Base-by-base conservation (phyloP, 176 grass and related monocot genomes). In the Hordeum marinum region DNA sequence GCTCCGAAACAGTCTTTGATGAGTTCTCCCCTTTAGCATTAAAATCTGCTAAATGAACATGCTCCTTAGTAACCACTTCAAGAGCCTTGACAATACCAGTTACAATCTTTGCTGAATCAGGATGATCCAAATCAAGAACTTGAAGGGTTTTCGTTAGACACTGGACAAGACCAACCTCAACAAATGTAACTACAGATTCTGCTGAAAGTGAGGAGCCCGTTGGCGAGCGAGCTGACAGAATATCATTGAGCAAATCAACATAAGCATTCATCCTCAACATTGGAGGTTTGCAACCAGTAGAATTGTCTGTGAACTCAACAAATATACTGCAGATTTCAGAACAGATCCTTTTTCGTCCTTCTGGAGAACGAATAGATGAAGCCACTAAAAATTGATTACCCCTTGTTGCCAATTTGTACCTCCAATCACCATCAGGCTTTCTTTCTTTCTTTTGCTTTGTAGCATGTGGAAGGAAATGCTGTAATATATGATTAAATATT, bases 191-290 rank as follows among this genome's bases (percentile, higher is more conserved):
- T 27, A 94, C 88, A 59, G 91, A 94, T 87, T 99, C 96, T 76
- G 96, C 81, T 79, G 91, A 92, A 48, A 99, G 86, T 5, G 88
- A 91, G 70, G 96, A 91, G 27, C 96, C 96, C 61, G 96, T 96
- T 80, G 93, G 93, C 35, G 96, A 99, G 42, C 96, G 96, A n/a
- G 96, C 91, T 84, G 90, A 87, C 45, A 99, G 86, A 78, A 99
- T 99, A 88, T 99, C 96, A 72, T 96, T 99, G 72, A 99, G 90
- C 42, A 94, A 86, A 88, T 99, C 96, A 83, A 96, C 90, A 79
- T 92, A 94, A 1, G 82, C 78, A 91, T 90, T 92, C 96, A 99
- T 91, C 80, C 88, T 92, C 63, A 80, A 85, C 69, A 92, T 77
- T 45, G 91, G 82, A 48, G 82, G 75, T 59, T 83, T 94, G 65